Base-by-base conservation (phyloP, 805 yeast species). In the Wickerhamomyces kurtzmanii region DNA sequence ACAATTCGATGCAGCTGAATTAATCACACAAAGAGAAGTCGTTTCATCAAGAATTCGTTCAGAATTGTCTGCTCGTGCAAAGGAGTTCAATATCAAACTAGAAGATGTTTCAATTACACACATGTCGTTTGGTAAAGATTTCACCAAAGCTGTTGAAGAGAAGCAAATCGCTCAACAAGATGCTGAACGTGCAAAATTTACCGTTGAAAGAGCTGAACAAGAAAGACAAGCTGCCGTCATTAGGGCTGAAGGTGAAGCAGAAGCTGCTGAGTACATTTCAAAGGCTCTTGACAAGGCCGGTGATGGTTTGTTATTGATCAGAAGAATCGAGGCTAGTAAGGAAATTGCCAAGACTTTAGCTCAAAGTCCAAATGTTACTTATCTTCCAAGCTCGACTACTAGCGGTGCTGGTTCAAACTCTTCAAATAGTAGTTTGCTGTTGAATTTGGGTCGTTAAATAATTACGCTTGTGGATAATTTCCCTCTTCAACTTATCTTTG, bases 151-250 rank as follows among this genome's bases (percentile, higher is more conserved):
- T 19, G 98, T 91, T 34, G 98, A 91, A 62, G 94, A 84, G 62
- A 91, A 91, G 55, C 97, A 91, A 60, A 93, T 91, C 59, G 98
- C 98, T 18, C 98, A 91, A 62, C 98, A 91, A 60, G 98, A 91
- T 52, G 97, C 98, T 15, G 97, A 91, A 64, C 72, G 98, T 42
- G 96, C 97, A 33, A 81, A 80, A 49, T 91, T 74, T 51, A 65
- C 84, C 29, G 96, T 91, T 31, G 96, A 87, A 51, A 81, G 81
- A 52, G 97, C 97, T 7, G 96, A 91, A 57, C 98, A 91, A 62
- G 97, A 89, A 57, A 75, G 94, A 52, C 87, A 81, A 55, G 98
- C 97, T 3, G 65, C 83, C 26, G 85, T 91, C 45, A 87, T 91
- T 42, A 75, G 97, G 47, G 98, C 98, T 17, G 98, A 91, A 59